Conservation (phyloP, 805 yeast species). For the Helenozyma rhizophorensis region DNA sequence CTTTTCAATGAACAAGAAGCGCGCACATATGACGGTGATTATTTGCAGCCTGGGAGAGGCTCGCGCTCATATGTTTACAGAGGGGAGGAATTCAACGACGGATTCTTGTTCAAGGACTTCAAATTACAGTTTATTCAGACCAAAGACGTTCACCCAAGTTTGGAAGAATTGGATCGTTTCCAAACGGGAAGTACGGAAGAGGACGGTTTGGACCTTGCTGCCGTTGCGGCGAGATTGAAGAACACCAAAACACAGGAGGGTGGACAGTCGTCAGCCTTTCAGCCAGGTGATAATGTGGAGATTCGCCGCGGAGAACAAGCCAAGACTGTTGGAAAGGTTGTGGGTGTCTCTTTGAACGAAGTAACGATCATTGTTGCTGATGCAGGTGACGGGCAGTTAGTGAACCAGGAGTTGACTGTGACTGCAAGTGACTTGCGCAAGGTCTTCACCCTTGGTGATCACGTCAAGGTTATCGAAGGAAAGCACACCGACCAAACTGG, state of each 20-base stretch:
- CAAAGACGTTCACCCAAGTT: conserved; percentile 75
- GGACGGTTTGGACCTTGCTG: conserved; percentile 76
- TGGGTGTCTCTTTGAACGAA: conserved; percentile 55
- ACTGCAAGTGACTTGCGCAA: conserved; percentile 82
- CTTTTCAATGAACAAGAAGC: conserved; percentile 90
- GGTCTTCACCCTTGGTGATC: conserved; percentile 87
- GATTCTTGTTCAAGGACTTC: conserved; percentile 82
- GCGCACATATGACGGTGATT: conserved; percentile 71
- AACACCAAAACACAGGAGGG: conserved; percentile 33
- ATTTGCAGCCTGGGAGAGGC: conserved; percentile 60
- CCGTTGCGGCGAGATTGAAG: conserved; percentile 83
- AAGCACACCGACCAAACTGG: conserved; percentile 93
- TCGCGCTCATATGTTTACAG: conserved; percentile 63
- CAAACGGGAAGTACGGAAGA: conserved; percentile 72
- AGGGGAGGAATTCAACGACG: conserved; percentile 87
- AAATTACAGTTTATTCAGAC: conserved; percentile 78
- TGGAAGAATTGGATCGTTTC: conserved; percentile 84
- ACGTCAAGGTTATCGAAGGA: conserved; percentile 88
- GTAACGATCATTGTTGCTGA: conserved; percentile 48
- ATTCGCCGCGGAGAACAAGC: conserved; percentile 91
- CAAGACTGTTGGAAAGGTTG: conserved; percentile 78
- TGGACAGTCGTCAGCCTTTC: conserved; percentile 48
- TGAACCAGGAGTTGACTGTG: conserved; percentile 65
- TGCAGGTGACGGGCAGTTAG: conserved; percentile 52
- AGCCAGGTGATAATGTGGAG: conserved; percentile 92